phyloP scores from a whole-genome alignment of 2,329 filamentous ascomycete genomes.

The Calonectria crousiana region DNA sequence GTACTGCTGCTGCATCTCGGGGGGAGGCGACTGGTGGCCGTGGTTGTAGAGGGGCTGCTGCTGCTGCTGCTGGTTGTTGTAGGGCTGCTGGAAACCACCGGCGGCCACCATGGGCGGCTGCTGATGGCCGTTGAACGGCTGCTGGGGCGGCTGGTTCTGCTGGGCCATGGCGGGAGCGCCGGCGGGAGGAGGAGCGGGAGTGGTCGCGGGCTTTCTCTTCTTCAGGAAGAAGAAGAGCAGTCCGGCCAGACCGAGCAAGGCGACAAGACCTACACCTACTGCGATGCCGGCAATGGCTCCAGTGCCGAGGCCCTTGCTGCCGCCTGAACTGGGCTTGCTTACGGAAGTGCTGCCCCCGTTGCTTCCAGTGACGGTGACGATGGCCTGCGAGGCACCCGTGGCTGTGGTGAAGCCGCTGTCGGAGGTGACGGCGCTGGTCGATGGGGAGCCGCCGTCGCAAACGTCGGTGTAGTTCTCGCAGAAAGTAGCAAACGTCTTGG shows the following conservation, averaged over 20 bases:
- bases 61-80: neutral
- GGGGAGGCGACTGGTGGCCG: slow-evolving; percentile 1
- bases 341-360: neutral
- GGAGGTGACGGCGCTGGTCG: neutral
- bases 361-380: neutral
- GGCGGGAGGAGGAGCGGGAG: neutral
- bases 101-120: neutral
- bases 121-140: neutral
- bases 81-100: neutral
- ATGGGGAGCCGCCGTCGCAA: slow-evolving; percentile 28
- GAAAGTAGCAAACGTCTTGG: slow-evolving; percentile 45
- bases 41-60: neutral
- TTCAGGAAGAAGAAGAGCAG: neutral
- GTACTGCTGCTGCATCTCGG: neutral
- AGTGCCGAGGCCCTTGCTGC: neutral
- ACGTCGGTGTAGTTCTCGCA: slow-evolving; percentile 48
- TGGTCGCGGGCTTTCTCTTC: neutral
- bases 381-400: neutral
- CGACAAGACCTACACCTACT: neutral
- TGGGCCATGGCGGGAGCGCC: neutral
- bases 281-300: neutral
- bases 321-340: neutral
- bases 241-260: neutral
- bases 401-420: neutral
- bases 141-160: neutral